Evolutionary conservation across 2,329 filamentous ascomycete species (phyloP), one percentile per base, ranked within the genome.

Genomic region (Ambrosiella xylebori): DNA sequence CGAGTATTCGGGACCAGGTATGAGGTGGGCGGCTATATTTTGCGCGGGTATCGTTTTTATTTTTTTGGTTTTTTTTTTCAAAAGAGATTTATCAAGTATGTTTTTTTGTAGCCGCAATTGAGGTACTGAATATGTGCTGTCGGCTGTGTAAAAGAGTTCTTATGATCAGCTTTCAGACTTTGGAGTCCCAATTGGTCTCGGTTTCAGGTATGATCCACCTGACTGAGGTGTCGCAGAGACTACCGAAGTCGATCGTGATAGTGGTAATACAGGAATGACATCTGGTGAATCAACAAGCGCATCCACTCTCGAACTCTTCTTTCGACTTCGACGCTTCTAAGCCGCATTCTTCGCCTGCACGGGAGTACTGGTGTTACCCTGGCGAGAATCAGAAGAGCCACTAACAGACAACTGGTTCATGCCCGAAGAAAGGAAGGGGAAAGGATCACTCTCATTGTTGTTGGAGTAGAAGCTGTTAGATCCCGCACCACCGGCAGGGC

Each of bases 341-440:
- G 77, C 77, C 45, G 79, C 77, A 47, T 78, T 81, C 71, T 81
- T 81, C 74, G 69, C 80, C 17, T 40, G 38, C 38, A 73, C 74
- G 54, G 78, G 76, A 57, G 74, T 76, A 57, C 73, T 71, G 15
- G 74, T 73, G 61, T 80, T 80, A 64, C 84, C 84, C 71, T 83
- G 80, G 58, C 80, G 80, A 62, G 74, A 73, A 62, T 84, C 80
- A 58, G 72, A 75, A 7, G 35, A n/a, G 2, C 54, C 49, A 66
- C 82, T 80, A 64, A 93, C 85, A 41, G 82, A 82, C 56, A 93
- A 76, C 54, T 81, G 79, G 58, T 82, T 79, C 60, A 93, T 86
- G 49, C 84, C 84, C 37, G 79, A 78, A 37, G 83, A 86, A 56
- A 93, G 76, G 73, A 91, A 91, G 13, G 85, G 83, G 69, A 91